phyloP scores from a whole-genome alignment of 768 basidiomycete genomes.

The Tylopilus plumbeoviolaceoides region DNA sequence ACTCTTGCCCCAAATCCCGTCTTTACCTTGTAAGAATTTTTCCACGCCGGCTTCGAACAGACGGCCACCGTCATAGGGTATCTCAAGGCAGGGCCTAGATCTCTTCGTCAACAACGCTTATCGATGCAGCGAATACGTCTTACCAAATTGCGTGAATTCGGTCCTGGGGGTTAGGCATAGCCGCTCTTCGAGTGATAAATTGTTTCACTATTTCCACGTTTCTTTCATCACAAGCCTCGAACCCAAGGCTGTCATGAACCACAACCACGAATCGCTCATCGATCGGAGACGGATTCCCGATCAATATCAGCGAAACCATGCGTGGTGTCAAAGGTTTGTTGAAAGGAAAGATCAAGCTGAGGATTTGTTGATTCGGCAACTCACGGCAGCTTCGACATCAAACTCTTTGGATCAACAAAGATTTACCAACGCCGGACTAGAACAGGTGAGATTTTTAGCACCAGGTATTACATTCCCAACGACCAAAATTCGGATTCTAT shows the following conservation, averaged over 20 bases:
- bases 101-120: neutral
- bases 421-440: slow-evolving; percentile 16
- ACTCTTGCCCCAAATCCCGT: slow-evolving; percentile 9
- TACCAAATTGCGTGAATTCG: slow-evolving; percentile 16
- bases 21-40: slow-evolving; percentile 4
- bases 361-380: neutral
- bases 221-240: slow-evolving; percentile 7
- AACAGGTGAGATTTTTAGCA: neutral
- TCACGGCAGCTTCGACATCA: slow-evolving; percentile 9
- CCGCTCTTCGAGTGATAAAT: slow-evolving; percentile 3
- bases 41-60: slow-evolving; percentile 14
- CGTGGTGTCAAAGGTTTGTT: neutral
- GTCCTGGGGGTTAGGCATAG: neutral
- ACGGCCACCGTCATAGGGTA: slow-evolving; percentile 11
- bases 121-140: neutral
- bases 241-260: slow-evolving; percentile 17
- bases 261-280: slow-evolving; percentile 15
- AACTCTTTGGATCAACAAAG: slow-evolving; percentile 9
- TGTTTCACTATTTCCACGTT: slow-evolving; percentile 3
- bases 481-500: slow-evolving; percentile 14
- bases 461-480: slow-evolving; percentile 12
- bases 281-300: slow-evolving; percentile 5
- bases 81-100: slow-evolving; percentile 16
- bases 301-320: slow-evolving; percentile 11
- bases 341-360: neutral